Evolutionary conservation across 2,329 filamentous ascomycete genomes (phyloP).

Genomic region (Pseudogymnoascus sp.): DNA sequence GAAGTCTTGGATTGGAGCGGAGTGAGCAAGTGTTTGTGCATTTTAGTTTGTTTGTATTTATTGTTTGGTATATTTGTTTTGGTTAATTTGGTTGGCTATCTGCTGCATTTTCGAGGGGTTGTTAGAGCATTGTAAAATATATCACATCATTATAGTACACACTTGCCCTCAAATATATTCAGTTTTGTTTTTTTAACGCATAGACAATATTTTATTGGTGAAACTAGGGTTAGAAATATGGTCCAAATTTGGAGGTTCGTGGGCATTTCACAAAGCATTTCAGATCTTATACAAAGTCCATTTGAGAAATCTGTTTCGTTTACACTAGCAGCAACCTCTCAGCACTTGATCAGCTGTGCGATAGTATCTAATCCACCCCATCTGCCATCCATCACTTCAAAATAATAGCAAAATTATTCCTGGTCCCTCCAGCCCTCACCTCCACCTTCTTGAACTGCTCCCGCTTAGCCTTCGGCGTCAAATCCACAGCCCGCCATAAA

Average conservation of each 20-base stretch:
- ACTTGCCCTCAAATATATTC: neutral
- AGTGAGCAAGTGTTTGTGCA: conserved; percentile 21
- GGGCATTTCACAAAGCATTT: neutral
- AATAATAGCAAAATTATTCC: conserved; percentile 89
- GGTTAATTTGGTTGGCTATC: neutral
- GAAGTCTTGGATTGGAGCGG: conserved; percentile 60
- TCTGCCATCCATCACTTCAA: conserved; percentile 36
- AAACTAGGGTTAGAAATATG: neutral
- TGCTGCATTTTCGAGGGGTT: neutral
- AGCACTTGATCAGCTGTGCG: conserved; percentile 8
- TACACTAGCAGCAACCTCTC: conserved; percentile 9
- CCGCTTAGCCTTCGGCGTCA: conserved; percentile 17
- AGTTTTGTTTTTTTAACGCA: neutral
- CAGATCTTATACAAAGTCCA: neutral
- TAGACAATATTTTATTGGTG: neutral
- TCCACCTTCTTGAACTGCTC: conserved; percentile 62
- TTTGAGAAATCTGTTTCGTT: conserved; percentile 9
- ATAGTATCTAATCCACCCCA: neutral
- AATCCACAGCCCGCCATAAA: conserved; percentile 58
- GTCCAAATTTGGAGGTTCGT: neutral
- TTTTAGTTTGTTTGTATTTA: neutral
- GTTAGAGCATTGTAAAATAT: neutral
- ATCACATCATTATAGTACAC: neutral
- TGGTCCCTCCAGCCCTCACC: conserved; percentile 62
- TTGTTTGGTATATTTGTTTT: neutral